Conservation (phyloP, 257 asterid species). For the Oldenlandia corymbosa region DNA sequence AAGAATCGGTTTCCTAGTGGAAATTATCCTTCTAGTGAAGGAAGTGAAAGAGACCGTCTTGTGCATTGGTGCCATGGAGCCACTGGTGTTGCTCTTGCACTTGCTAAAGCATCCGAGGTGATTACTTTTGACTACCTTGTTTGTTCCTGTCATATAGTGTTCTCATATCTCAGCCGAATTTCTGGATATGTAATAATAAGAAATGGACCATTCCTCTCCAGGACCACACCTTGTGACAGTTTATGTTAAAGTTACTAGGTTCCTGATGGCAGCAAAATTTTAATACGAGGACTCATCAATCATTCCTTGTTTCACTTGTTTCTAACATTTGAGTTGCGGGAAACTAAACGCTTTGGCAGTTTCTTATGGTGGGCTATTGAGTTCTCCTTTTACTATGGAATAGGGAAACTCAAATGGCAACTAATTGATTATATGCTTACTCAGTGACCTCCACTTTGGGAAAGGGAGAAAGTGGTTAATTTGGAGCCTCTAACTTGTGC, state of each 20-base stretch:
- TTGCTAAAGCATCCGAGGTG: slow-evolving; percentile 74
- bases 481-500: slow-evolving; percentile 11
- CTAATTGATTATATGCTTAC: not conserved
- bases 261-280: not conserved
- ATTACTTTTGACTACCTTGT: not conserved
- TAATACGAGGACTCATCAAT: not conserved
- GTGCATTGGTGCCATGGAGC: slow-evolving; percentile 97
- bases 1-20: slow-evolving; percentile 66
- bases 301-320: not conserved
- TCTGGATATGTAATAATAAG: not conserved
- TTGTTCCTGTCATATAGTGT: not conserved
- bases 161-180: not conserved
- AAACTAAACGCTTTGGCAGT: not conserved
- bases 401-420: not conserved
- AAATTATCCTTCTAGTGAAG: slow-evolving; percentile 77
- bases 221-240: not conserved
- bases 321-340: not conserved
- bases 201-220: not conserved
- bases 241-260: not conserved
- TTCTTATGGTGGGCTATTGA: not conserved
- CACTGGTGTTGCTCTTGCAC: slow-evolving; percentile 72
- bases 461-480: not conserved
- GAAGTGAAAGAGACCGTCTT: slow-evolving; percentile 57
- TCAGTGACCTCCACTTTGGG: not conserved
- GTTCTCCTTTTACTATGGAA: not conserved